These are phyloP conservation scores for Chlorella sp. DNA, from an alignment of 139 green algal species.

Conservation along the genomic window DNA sequence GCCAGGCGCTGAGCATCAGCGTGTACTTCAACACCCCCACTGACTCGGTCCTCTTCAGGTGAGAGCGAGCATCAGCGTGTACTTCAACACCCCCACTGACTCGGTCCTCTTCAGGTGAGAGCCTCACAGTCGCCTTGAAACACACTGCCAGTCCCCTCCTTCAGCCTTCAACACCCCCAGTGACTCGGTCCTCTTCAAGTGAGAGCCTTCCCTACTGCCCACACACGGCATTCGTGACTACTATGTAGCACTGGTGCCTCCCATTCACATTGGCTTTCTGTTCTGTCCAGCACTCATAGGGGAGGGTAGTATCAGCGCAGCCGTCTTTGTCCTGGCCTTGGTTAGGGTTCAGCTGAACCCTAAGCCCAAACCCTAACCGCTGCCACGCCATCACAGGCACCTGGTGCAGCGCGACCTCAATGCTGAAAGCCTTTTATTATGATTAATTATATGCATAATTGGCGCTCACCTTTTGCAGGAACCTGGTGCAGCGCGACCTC, in stretches of 20 bases:
- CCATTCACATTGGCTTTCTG: no score
- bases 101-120: neutral
- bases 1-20: neutral
- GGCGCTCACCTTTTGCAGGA: neutral
- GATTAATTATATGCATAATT: no score
- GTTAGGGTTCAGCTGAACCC: neutral
- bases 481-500: neutral
- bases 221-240: neutral
- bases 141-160: no score
- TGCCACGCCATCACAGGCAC: no score
- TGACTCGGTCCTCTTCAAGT: neutral
- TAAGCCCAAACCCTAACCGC: neutral
- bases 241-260: no score
- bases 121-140: no score
- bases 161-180: no score
- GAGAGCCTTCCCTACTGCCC: neutral
- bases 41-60: neutral
- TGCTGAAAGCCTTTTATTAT: no score
- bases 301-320: no score
- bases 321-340: no score
- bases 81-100: neutral
- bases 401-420: neutral
- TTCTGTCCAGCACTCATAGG: no score
- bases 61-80: neutral
- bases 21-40: neutral